phyloP scores from a whole-genome alignment of 345 rosid species.

The Gossypium australe region DNA sequence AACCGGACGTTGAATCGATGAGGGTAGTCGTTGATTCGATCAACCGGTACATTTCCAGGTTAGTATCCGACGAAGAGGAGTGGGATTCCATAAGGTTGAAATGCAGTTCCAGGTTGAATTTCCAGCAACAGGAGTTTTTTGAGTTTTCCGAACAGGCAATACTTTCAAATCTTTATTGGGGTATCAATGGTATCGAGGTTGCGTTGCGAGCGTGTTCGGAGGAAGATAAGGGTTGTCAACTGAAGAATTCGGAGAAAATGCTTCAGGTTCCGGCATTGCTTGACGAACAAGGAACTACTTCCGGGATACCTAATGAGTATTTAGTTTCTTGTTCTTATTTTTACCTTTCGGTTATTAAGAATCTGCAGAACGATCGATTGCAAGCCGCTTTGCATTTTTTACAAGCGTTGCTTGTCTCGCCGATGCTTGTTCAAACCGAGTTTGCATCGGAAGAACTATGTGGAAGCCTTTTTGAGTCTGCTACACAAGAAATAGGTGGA shows the following conservation, averaged over 20 bases:
- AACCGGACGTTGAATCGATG: slow-evolving; percentile 38
- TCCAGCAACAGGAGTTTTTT: slow-evolving; percentile 35
- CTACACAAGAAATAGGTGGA: slow-evolving; percentile 1
- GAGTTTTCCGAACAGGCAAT: slow-evolving; percentile 65
- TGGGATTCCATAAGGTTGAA: slow-evolving; percentile 39
- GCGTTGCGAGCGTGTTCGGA: slow-evolving; percentile 36
- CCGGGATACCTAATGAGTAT: slow-evolving; percentile 54
- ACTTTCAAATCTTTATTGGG: slow-evolving; percentile 75
- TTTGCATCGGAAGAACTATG: slow-evolving; percentile 49
- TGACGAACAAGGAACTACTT: slow-evolving; percentile 58
- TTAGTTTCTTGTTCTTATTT: slow-evolving; percentile 43
- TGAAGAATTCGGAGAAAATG: slow-evolving; percentile 60
- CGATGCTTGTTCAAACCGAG: slow-evolving; percentile 33
- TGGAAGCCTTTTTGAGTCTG: slow-evolving; percentile 28
- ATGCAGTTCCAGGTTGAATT: slow-evolving; percentile 38
- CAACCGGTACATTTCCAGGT: slow-evolving; percentile 32
- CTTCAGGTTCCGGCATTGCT: slow-evolving; percentile 90
- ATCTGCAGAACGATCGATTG: slow-evolving; percentile 57
- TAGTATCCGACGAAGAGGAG: slow-evolving; percentile 24
- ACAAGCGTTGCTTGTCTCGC: slow-evolving; percentile 57
- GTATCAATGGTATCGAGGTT: slow-evolving; percentile 53
- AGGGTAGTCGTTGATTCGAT: slow-evolving; percentile 34
- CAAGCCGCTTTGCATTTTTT: slow-evolving; percentile 71
- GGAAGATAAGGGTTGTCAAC: slow-evolving; percentile 28
- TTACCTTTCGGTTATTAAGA: slow-evolving; percentile 49